These are phyloP conservation scores for Incumbomyces delicatus DNA, from an alignment of 2,329 filamentous ascomycete species.

Conservation along the genomic window DNA sequence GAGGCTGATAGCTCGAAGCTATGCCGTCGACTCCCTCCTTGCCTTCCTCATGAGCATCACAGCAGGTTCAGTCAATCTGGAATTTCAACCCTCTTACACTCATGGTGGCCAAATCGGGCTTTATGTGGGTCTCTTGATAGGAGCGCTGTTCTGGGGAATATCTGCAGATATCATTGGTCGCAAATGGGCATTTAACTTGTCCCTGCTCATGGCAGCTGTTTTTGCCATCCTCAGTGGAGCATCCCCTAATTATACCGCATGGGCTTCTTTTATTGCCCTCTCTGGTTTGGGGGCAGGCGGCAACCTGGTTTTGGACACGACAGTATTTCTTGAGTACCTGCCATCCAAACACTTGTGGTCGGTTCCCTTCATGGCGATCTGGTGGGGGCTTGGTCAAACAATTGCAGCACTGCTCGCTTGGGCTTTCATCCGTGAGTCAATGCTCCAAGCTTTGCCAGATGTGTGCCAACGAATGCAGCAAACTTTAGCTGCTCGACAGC, in stretches of 20 bases:
- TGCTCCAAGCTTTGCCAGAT: background rate
- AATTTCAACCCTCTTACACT: slow-evolving; percentile 16
- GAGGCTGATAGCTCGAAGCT: too few species aligned
- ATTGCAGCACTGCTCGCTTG: slow-evolving; percentile 48
- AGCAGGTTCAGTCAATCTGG: slow-evolving; percentile 14
- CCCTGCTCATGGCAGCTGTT: slow-evolving; percentile 52
- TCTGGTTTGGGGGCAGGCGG: slow-evolving; percentile 27
- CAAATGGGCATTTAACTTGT: slow-evolving; percentile 58
- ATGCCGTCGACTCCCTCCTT: slow-evolving; percentile 31
- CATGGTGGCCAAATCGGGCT: slow-evolving; percentile 29
- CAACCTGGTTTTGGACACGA: slow-evolving; percentile 26
- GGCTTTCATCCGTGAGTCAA: slow-evolving; percentile 56
- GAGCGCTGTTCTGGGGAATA: slow-evolving; percentile 60
- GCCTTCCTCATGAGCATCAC: slow-evolving; percentile 18
- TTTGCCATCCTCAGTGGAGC: slow-evolving; percentile 57
- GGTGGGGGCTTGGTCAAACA: slow-evolving; percentile 22
- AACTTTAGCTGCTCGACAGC: slow-evolving; percentile 24
- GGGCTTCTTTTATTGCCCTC: slow-evolving; percentile 15
- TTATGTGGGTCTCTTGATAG: slow-evolving; percentile 34
- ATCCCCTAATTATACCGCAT: slow-evolving; percentile 45
- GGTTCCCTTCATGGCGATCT: slow-evolving; percentile 26
- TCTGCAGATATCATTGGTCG: slow-evolving; percentile 58
- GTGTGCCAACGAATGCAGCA: too few species aligned
- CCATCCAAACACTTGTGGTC: slow-evolving; percentile 54
- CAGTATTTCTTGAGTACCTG: slow-evolving; percentile 49